phyloP scores from a whole-genome alignment of 1,284 basidiomycete species.

The Coniferiporia weirii region DNA sequence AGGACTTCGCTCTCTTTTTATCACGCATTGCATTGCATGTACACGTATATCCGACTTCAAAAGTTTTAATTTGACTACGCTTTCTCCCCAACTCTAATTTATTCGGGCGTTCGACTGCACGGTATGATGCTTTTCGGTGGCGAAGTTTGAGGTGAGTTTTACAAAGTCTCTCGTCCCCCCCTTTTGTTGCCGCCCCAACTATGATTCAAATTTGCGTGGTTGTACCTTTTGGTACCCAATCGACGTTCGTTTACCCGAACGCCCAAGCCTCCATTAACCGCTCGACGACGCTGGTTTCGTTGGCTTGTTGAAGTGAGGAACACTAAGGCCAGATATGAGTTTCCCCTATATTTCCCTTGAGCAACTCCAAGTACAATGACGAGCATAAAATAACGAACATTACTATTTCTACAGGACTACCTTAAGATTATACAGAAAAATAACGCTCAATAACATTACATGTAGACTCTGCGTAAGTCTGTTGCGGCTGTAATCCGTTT shows the following conservation, averaged over 20 bases:
- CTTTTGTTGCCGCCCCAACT: conserved; percentile 22
- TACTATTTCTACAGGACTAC: not conserved
- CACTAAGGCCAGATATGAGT: conserved; percentile 78
- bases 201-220: conserved; percentile 73
- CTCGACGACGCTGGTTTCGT: conserved; percentile 44
- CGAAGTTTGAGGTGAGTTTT: not conserved
- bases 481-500: conserved; percentile 71
- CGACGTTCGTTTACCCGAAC: conserved; percentile 1
- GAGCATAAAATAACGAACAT: not conserved
- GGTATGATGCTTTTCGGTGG: not conserved
- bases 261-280: conserved; percentile 41
- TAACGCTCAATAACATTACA: conserved; percentile 28
- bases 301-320: conserved; percentile 42
- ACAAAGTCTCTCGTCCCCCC: not conserved
- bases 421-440: not conserved
- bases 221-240: conserved; percentile 30
- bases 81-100: not conserved
- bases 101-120: not conserved
- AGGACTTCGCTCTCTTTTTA: conserved; percentile 22
- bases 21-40: conserved; percentile 14
- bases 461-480: conserved; percentile 66
- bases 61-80: conserved; percentile 1
- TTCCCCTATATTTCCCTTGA: not conserved
- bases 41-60: conserved; percentile 20
- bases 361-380: not conserved